These are phyloP conservation scores for Apiotrichum akiyoshidainum DNA, from an alignment of 1,284 basidiomycete species.

Conservation along the genomic window DNA sequence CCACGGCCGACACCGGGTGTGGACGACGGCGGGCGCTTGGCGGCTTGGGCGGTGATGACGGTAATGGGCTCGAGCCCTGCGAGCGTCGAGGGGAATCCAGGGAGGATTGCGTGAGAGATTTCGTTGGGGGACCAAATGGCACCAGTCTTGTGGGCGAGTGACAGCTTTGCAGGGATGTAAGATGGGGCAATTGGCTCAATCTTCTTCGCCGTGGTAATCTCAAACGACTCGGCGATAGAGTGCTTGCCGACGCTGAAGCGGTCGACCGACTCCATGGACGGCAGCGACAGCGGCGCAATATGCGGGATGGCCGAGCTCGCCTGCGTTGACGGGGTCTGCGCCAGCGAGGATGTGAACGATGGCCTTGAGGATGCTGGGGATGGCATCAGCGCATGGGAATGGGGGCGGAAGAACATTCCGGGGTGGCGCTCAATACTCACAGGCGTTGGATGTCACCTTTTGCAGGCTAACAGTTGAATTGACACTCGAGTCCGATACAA, in stretches of 20 bases:
- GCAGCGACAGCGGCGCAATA: slow-evolving; percentile 1
- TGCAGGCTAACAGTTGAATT: slow-evolving; percentile 7
- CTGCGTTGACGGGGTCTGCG: background rate
- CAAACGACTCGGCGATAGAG: background rate
- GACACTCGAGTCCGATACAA: slow-evolving; percentile 10
- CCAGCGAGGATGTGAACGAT: background rate
- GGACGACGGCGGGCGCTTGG: slow-evolving; percentile 12
- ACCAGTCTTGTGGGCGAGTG: background rate
- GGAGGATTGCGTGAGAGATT: slow-evolving; percentile 26
- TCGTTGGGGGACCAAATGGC: slow-evolving; percentile 9
- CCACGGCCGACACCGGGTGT: background rate
- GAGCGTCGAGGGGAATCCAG: slow-evolving; percentile 29
- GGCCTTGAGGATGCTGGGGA: background rate
- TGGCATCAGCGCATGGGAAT: background rate
- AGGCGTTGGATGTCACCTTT: slow-evolving; percentile 17
- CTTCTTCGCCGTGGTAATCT: background rate
- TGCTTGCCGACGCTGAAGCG: background rate
- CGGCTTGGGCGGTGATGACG: slow-evolving; percentile 25
- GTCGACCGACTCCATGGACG: background rate
- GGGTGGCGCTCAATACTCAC: slow-evolving; percentile 9
- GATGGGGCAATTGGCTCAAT: background rate
- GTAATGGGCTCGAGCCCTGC: slow-evolving; percentile 30
- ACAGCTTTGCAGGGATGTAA: background rate
- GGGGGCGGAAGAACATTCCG: too few species aligned
- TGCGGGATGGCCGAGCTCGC: background rate